Percentiles rank a stretch among this genome's conserved stretches.
Evolutionary conservation across 2,329 filamentous ascomycete genomes (phyloP).

Genomic region (Colletotrichum liaoningense): DNA sequence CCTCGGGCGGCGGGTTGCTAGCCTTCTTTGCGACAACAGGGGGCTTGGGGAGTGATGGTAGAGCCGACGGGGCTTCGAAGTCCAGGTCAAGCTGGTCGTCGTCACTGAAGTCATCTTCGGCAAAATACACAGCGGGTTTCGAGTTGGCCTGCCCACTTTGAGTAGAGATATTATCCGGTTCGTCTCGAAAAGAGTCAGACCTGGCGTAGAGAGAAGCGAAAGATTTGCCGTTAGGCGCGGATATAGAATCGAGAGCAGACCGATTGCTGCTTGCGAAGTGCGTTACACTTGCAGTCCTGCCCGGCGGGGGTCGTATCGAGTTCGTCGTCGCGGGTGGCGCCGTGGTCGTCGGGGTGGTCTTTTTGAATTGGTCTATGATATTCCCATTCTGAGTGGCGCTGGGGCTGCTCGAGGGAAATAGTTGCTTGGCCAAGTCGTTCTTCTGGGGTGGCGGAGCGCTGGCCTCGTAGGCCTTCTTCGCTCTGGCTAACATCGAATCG

Average conservation of each 20-base stretch:
- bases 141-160: conserved; percentile 39
- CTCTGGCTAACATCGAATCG: conserved; percentile 50
- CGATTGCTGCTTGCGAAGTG: conserved; percentile 38
- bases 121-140: conserved; percentile 66
- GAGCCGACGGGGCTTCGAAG: conserved; percentile 68
- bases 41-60: conserved; percentile 47
- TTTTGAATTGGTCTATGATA: conserved; percentile 63
- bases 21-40: conserved; percentile 42
- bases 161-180: conserved; percentile 38
- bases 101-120: conserved; percentile 88
- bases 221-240: conserved; percentile 12
- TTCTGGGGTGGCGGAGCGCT: conserved; percentile 47
- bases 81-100: conserved; percentile 81
- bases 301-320: conserved; percentile 12
- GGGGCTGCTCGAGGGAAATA: conserved; percentile 69
- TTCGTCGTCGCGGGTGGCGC: conserved; percentile 23
- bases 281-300: conserved; percentile 29
- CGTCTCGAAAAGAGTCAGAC: conserved; percentile 61
- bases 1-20: conserved; percentile 11
- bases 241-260: conserved; percentile 12
- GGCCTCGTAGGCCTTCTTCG: conserved; percentile 52
- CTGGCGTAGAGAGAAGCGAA: conserved; percentile 57
- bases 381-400: conserved; percentile 54
- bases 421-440: conserved; percentile 58
- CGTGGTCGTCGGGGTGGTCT: conserved; percentile 47